A percentile compares a stretch with the other conserved stretches of the same genome.
Evolutionary conservation across 2,329 filamentous ascomycete genomes (phyloP).

Genomic region (Coleophoma cylindrospora): DNA sequence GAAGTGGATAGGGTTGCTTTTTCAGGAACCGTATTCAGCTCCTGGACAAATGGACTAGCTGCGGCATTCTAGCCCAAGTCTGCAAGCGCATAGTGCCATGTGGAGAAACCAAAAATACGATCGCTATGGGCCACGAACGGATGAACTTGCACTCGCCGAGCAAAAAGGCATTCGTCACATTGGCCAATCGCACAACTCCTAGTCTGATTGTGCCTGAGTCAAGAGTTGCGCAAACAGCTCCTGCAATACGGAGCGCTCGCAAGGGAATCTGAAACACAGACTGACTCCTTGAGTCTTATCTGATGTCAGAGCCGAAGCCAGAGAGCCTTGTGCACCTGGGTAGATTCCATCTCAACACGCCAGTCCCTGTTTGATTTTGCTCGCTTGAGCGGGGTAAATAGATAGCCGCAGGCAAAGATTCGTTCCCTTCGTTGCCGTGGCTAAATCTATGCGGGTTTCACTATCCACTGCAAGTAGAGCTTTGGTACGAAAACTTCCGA

Average conservation of each 20-base stretch:
- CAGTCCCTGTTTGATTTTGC: constrained; percentile 2
- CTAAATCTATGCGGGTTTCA: constrained; percentile 6
- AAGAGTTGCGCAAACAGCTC: too few relatives aligned
- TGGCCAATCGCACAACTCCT: constrained; percentile 11
- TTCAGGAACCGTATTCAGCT: too few relatives aligned
- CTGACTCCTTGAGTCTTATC: too few relatives aligned
- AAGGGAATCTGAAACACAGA: too few relatives aligned
- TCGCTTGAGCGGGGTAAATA: constrained; percentile 16
- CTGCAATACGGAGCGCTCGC: too few relatives aligned
- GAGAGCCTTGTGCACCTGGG: not conserved
- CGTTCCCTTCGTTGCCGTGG: constrained; percentile 3
- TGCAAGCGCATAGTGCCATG: not conserved
- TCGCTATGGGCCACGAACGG: constrained; percentile 1
- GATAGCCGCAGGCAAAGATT: not conserved
- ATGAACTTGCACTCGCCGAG: constrained; percentile 1
- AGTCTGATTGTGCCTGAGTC: too few relatives aligned
- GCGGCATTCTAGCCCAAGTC: too few relatives aligned
- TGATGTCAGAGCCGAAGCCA: not conserved
- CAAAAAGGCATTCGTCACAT: constrained; percentile 5
- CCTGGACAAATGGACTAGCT: too few relatives aligned
- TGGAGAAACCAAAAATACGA: constrained; percentile 6
- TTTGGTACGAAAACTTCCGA: not conserved
- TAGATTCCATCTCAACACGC: too few relatives aligned
- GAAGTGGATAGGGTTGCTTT: not conserved
- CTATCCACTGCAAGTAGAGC: constrained; percentile 4